Evolutionary conservation across 2,329 filamentous ascomycete genomes (phyloP).

Genomic region (Fusarium nematophilum): DNA sequence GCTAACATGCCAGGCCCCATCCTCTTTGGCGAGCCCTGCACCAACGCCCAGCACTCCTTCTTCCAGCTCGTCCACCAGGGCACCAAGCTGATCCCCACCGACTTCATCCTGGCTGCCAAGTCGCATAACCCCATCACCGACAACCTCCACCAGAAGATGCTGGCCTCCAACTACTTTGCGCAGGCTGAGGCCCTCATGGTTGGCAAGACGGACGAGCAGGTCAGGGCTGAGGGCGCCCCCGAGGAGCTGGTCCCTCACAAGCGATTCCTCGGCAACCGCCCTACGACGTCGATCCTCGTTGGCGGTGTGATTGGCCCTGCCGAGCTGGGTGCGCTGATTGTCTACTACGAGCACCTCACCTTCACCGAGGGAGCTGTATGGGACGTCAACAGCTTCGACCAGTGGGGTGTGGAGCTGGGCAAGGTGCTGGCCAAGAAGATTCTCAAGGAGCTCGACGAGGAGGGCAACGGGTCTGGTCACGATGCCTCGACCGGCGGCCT

Average conservation of each 20-base stretch:
- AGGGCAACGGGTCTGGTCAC: constrained; percentile 78
- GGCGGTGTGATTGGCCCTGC: constrained; percentile 94
- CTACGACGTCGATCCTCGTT: constrained; percentile 91
- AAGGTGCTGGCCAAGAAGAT: constrained; percentile 97
- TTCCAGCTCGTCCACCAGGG: constrained; percentile 99
- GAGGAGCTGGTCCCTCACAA: constrained; percentile 93
- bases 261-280: constrained; percentile 97
- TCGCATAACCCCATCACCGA: constrained; percentile 95
- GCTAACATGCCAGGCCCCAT: constrained; percentile 71
- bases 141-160: constrained; percentile 97
- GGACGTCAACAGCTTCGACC: constrained; percentile 99
- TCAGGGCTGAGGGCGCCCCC: constrained; percentile 78
- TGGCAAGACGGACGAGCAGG: constrained; percentile 84
- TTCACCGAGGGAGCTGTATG: constrained; percentile 98
- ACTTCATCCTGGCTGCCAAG: constrained; percentile 96
- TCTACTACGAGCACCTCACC: constrained; percentile 98
- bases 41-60: constrained; percentile 99
- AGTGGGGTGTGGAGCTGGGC: constrained; percentile 99
- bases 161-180: constrained; percentile 91
- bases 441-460: constrained; percentile 83
- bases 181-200: constrained; percentile 93
- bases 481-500: constrained; percentile 90
- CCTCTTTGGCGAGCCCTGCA: constrained; percentile 97
- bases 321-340: constrained; percentile 93
- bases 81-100: constrained; percentile 97